These are phyloP conservation scores for Papiliotrema fonsecae DNA, from an alignment of 1,284 basidiomycete genomes.

Conservation along the genomic window DNA sequence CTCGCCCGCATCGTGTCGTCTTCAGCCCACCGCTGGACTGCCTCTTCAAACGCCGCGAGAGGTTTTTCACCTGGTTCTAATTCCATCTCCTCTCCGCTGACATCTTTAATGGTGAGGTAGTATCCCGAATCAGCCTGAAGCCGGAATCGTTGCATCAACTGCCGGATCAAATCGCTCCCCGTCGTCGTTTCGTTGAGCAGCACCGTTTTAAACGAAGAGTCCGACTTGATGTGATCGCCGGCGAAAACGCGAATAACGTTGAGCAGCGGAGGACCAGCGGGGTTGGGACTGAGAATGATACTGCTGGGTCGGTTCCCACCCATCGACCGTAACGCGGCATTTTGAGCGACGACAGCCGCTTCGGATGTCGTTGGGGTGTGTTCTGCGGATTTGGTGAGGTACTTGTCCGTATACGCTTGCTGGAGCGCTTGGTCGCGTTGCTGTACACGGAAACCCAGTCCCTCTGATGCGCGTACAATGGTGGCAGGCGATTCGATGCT, in stretches of 20 bases:
- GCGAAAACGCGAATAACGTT: slow-evolving; percentile 94
- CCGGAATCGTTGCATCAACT: slow-evolving; percentile 90
- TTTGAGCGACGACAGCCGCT: slow-evolving; percentile 39
- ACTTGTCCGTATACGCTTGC: slow-evolving; percentile 74
- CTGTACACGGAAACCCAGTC: slow-evolving; percentile 64
- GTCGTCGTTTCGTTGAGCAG: slow-evolving; percentile 82
- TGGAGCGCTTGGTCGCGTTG: slow-evolving; percentile 83
- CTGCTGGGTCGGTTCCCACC: slow-evolving; percentile 48
- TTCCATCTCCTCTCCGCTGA: slow-evolving; percentile 72
- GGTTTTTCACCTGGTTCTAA: slow-evolving; percentile 71
- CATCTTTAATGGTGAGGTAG: slow-evolving; percentile 85
- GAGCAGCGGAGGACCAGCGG: slow-evolving; percentile 66
- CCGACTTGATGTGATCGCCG: slow-evolving; percentile 70
- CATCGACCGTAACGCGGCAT: slow-evolving; percentile 33
- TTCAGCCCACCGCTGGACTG: slow-evolving; percentile 28
- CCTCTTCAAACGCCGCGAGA: slow-evolving; percentile 78
- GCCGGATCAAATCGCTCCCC: slow-evolving; percentile 74
- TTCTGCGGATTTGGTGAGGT: slow-evolving; percentile 71
- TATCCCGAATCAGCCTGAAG: slow-evolving; percentile 66
- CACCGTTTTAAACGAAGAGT: slow-evolving; percentile 97
- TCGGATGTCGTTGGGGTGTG: slow-evolving; percentile 50
- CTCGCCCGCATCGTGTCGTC: slow-evolving; percentile 41
- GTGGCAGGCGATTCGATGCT: slow-evolving; percentile 28
- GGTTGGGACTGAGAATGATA: slow-evolving; percentile 49
- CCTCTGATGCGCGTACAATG: slow-evolving; percentile 12